A percentile compares a stretch with the other conserved stretches of the same genome.
Conservation (phyloP, 345 rosid species). For the Excoecaria cochinchinensis region DNA sequence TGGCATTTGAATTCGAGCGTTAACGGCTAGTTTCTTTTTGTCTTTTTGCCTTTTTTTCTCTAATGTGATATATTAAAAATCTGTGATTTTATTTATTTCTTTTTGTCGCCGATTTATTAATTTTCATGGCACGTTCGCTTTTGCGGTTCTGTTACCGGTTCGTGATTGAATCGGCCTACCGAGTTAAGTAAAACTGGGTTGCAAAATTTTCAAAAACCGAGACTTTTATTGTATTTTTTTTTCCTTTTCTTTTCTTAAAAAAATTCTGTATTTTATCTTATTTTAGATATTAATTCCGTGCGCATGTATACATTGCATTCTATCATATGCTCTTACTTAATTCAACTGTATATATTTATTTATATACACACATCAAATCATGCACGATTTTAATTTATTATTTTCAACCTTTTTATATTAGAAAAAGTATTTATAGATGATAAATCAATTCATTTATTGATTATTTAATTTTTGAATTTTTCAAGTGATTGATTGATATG, state of each 20-base stretch:
- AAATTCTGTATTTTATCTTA: too few relatives aligned
- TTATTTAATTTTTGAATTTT: not conserved
- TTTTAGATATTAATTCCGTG: too few relatives aligned
- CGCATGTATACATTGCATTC: not conserved
- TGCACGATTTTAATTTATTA: too few relatives aligned
- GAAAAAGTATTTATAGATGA: not conserved
- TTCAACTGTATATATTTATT: too few relatives aligned
- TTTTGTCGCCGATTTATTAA: not conserved
- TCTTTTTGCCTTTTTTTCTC: not conserved
- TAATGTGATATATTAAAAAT: not conserved
- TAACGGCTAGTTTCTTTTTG: conserved; percentile 33
- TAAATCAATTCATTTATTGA: too few relatives aligned
- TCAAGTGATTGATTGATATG: not conserved
- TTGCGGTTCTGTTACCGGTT: not conserved
- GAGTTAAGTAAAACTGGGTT: conserved; percentile 4
- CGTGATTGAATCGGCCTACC: not conserved
- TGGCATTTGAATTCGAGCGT: conserved; percentile 22
- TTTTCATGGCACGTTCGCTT: too few relatives aligned
- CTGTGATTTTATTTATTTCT: not conserved
- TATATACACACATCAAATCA: too few relatives aligned
- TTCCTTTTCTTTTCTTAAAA: not conserved
- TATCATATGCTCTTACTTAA: not conserved
- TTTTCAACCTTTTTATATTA: too few relatives aligned
- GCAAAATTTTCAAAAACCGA: not conserved
- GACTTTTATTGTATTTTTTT: not conserved